Conservation (phyloP, 2,329 filamentous ascomycete genomes). For the Aspergillus eucalypticola region DNA sequence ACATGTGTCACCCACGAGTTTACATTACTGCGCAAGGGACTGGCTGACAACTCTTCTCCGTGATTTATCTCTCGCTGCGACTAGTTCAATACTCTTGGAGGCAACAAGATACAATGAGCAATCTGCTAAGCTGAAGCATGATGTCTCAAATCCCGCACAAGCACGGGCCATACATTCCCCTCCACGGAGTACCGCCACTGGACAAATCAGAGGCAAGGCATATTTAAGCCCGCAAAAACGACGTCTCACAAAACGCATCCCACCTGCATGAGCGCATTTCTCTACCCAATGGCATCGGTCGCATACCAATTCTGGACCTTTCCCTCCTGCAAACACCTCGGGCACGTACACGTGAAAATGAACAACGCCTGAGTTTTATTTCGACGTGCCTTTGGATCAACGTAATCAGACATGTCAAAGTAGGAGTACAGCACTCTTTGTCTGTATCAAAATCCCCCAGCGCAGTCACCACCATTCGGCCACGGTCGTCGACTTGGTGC, state of each 20-base stretch:
- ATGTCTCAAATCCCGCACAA: too few relatives aligned
- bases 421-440: slow-evolving; percentile 6
- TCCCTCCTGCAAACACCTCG: neutral
- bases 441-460: neutral
- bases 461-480: neutral
- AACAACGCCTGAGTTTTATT: neutral
- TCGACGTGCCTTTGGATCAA: neutral
- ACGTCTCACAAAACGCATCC: too few relatives aligned
- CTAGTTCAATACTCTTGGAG: too few relatives aligned
- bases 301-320: neutral
- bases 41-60: too few relatives aligned
- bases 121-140: rapidly evolving
- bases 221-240: too few relatives aligned
- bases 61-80: too few relatives aligned
- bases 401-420: slow-evolving; percentile 1
- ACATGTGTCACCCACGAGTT: too few relatives aligned
- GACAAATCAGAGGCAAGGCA: too few relatives aligned
- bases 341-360: neutral
- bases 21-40: too few relatives aligned
- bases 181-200: too few relatives aligned
- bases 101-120: too few relatives aligned
- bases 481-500: neutral
- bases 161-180: too few relatives aligned
- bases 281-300: slow-evolving; percentile 15
- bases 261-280: slow-evolving; percentile 20